A percentile compares a stretch with the other conserved stretches of the same genome.
Conservation (phyloP, 306 rosid species). For the Lagenaria siceraria region DNA sequence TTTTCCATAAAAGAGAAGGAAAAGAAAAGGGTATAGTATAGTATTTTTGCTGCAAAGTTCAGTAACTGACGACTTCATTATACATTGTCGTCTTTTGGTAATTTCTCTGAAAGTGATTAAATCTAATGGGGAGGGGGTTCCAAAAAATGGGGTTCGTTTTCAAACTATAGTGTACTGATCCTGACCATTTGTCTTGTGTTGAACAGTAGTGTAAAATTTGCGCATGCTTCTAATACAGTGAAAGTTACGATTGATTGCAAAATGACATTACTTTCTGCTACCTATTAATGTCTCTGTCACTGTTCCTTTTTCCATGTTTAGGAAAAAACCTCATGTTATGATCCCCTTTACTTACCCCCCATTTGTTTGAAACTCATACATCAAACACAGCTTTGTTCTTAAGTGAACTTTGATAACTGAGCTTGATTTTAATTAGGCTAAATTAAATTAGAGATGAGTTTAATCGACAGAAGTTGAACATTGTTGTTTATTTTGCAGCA, state of each 20-base stretch:
- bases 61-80: not conserved
- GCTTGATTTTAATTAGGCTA: not conserved
- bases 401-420: not conserved
- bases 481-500: conserved; percentile 33
- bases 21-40: not conserved
- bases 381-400: not conserved
- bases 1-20: not conserved
- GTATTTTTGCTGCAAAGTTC: not conserved
- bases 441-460: not conserved
- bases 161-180: conserved; percentile 19
- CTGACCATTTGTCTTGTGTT: conserved; percentile 19
- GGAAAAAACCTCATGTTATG: not conserved
- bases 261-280: conserved; percentile 20
- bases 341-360: no score
- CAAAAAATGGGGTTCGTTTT: conserved; percentile 28
- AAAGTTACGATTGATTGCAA: conserved; percentile 26
- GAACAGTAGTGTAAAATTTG: conserved; percentile 22
- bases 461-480: not conserved
- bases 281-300: conserved; percentile 25
- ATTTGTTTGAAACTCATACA: no score
- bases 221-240: conserved; percentile 55
- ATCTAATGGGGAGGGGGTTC: not conserved
- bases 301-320: conserved; percentile 8
- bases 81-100: conserved; percentile 14
- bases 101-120: not conserved